Percentiles rank a stretch among this genome's conserved stretches.
Conservation (phyloP, 176 grass and related monocot genomes). For the Carex cristatella region DNA sequence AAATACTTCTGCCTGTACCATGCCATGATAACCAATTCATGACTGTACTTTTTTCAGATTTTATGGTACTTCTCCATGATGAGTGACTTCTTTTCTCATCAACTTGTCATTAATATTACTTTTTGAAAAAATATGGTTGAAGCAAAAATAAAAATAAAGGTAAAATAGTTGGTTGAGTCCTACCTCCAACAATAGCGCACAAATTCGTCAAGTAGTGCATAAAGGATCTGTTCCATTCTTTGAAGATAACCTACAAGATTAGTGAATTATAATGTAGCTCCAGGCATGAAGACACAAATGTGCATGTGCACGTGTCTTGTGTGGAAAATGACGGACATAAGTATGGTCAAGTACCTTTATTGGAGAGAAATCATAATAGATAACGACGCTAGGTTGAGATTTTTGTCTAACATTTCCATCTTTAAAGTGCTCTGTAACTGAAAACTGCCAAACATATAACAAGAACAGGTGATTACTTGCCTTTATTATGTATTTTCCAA, state of each 20-base stretch:
- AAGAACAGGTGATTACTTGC: background rate
- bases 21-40: background rate
- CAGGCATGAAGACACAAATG: background rate
- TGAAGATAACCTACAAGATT: conserved; percentile 77
- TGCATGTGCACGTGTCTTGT: background rate
- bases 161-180: conserved; percentile 19
- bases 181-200: conserved; percentile 96
- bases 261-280: background rate
- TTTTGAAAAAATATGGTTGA: background rate
- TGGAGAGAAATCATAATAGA: conserved; percentile 97
- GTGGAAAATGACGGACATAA: background rate
- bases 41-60: background rate
- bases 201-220: conserved; percentile 86
- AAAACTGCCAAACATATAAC: conserved; percentile 50
- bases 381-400: conserved; percentile 68
- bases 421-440: conserved; percentile 86
- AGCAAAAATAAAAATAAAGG: background rate
- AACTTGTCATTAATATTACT: background rate
- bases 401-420: conserved; percentile 58
- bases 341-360: conserved; percentile 59
- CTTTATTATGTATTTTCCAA: background rate
- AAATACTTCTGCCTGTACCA: background rate
- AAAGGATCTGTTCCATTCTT: conserved; percentile 71
- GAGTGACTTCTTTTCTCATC: background rate
- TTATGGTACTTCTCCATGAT: background rate